Evolutionary conservation across 441 rosid species (phyloP), one percentile per base, ranked within the genome.

Genomic region (Mallotus repandus): DNA sequence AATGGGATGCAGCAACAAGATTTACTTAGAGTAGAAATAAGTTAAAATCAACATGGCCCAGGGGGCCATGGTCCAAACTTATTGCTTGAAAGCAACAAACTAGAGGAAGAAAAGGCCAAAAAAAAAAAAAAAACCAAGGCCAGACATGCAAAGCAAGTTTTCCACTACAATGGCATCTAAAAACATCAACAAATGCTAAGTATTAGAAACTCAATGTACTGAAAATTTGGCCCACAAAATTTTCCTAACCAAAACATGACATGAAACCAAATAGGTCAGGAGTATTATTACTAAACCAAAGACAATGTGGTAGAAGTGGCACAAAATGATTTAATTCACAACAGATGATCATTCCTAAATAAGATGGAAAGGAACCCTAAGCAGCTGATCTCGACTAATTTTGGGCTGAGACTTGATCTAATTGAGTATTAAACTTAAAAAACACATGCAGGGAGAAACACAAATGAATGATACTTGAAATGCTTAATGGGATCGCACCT

Each of bases 401-500:
- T 48, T 21, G 25, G 56, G n/a, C 45, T 7, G 0, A 18, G n/a
- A 38, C 48, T 21, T 49, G 22, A n/a, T 71, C 61, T 10, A 49
- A 64, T 18, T 29, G 4, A 55, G 14, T 29, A n/a, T 11, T 43
- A 54, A 16, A 1, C 22, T 21, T 21, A 60, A 15, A 50, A 59
- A 21, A 29, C 55, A 53, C 52, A 55, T 53, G 7, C 16, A 50
- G 32, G 56, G 45, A 29, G 14, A 67, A 29, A 68, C 0, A 4
- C 52, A 18, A 48, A 48, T 4, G 15, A 22, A 13, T 15, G 32
- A 41, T 7, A 63, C 41, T 38, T 53, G 48, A 75, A 66, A 76
- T 63, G 64, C 63, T 18, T 69, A 64, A 71, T 49, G 65, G 71
- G 74, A 79, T 69, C 79, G 57, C 84, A 96, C 98, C 98, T 93